Percentiles rank a stretch among this genome's conserved stretches.
Conservation (phyloP, 805 yeast species). For the Pichia heedii region DNA sequence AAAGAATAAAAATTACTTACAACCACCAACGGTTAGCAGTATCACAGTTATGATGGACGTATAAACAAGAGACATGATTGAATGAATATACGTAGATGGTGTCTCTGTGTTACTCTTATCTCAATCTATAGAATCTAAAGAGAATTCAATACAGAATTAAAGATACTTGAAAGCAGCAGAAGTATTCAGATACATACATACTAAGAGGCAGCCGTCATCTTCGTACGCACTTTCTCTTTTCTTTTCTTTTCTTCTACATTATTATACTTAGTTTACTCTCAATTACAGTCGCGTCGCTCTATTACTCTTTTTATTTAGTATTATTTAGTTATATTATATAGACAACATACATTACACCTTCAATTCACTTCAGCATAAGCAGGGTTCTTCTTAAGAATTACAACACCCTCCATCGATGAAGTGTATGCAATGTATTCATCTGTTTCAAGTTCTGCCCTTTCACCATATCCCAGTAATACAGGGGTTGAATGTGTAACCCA, state of each 20-base stretch:
- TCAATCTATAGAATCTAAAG: no score
- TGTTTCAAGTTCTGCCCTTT: conserved; percentile 92
- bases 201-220: no score
- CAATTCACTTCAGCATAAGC: conserved; percentile 48
- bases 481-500: conserved; percentile 99
- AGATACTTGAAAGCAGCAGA: no score
- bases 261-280: no score
- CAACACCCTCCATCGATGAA: conserved; percentile 83
- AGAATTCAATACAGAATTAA: no score
- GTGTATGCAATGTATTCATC: conserved; percentile 84
- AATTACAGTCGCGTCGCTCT: background rate
- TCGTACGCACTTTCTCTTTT: no score
- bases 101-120: no score
- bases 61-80: conserved; percentile 6
- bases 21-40: conserved; percentile 12
- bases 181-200: background rate
- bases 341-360: background rate
- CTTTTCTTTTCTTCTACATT: no score
- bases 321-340: background rate
- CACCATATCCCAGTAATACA: conserved; percentile 86
- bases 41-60: conserved; percentile 9
- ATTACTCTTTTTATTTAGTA: no score
- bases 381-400: conserved; percentile 84
- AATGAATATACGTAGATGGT: no score
- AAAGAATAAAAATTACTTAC: background rate